Evolutionary conservation across 257 asterid genomes (phyloP), one percentile per base, ranked within the genome.

Genomic region (Ocimum tenuiflorum): DNA sequence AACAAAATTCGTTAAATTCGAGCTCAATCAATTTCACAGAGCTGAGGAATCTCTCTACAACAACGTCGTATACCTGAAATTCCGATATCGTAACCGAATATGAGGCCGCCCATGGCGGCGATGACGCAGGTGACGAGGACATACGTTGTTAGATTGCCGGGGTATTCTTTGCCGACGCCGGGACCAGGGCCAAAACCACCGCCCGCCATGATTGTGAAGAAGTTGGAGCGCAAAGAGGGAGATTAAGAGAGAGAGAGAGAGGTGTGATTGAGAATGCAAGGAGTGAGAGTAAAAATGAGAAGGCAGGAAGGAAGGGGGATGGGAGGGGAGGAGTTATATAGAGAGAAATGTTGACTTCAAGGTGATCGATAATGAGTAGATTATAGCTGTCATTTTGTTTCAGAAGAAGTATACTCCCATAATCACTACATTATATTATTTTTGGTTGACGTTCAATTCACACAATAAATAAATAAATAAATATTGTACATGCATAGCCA

Each of bases 21-120:
- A n/a, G n/a, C n/a, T n/a, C n/a, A n/a, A n/a, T n/a, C n/a, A n/a
- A n/a, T n/a, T n/a, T n/a, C n/a, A n/a, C n/a, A n/a, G n/a, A n/a
- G n/a, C n/a, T n/a, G n/a, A n/a, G n/a, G n/a, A n/a, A n/a, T n/a
- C n/a, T n/a, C n/a, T n/a, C n/a, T n/a, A n/a, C n/a, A n/a, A n/a
- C n/a, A n/a, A n/a, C n/a, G n/a, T n/a, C n/a, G n/a, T n/a, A n/a
- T n/a, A n/a, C n/a, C n/a, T n/a, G n/a, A n/a, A n/a, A n/a, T n/a
- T n/a, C n/a, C n/a, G n/a, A n/a, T n/a, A n/a, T n/a, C n/a, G n/a
- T n/a, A n/a, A n/a, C n/a, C n/a, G n/a, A n/a, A n/a, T n/a, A n/a
- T n/a, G n/a, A n/a, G n/a, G n/a, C 97, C 97, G 10, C 96, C 96
- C 88, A 86, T 91, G 79, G 96, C 97, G 17, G 96, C 97, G 47